Evolutionary conservation across 345 rosid species (phyloP), one percentile per base, ranked within the genome.

Genomic region (Draba incana): DNA sequence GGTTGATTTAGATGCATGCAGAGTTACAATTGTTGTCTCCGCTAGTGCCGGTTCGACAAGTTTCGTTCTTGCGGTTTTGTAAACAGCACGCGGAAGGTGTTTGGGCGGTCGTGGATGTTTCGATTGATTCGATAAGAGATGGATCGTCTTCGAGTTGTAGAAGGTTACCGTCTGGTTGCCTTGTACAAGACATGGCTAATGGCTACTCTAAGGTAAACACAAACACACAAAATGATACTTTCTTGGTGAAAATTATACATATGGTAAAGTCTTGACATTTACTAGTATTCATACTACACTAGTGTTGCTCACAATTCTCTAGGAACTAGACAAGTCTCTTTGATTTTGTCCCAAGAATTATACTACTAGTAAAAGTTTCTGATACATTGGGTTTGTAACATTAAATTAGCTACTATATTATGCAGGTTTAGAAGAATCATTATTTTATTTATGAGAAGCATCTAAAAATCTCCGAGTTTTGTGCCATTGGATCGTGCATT

Each of bases 91-190:
- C 96, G 0, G 96, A 87, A 56, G 95, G 95, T 16, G 85, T 91
- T 25, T 91, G 99, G 99, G 96, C 92, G 3, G 96, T 95, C 25
- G 99, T 88, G 3, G 99, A 95, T 71, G 96, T 95, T 65, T 95
- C 99, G 2, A 58, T 92, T 10, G 98, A 92, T 68, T 56, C 68
- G 5, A 76, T 84, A 69, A 68, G 82, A 20, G 94, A 88, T 56
- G 65, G 78, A 11, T 71, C 92, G 4, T 84, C 64, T 70, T 58
- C 81, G 8, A 83, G 44, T 72, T 89, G 94, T 59, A 75, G 89
- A 81, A 89, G 98, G 80, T 94, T 92, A 50, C 99, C 99, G 37
- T 95, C 99, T 0, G 99, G 98, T 68, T 95, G 98, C 59, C 88
- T 95, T 23, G 90, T 95, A 31, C 97, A 88, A 77, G 99, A 95